phyloP scores from a whole-genome alignment of 2,329 filamentous ascomycete species.

The Penicillium sp. region DNA sequence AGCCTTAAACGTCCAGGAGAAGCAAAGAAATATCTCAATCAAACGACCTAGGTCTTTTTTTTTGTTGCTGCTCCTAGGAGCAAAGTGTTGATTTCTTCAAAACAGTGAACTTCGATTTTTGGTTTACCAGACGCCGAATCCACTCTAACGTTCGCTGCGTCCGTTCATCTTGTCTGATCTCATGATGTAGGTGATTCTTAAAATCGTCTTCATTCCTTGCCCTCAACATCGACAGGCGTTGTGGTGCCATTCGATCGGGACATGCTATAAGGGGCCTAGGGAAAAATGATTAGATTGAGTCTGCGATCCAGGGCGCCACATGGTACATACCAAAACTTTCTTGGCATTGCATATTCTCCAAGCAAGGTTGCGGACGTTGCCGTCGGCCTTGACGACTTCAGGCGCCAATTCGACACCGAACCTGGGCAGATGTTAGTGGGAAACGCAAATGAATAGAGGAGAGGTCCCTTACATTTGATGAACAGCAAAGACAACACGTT shows the following conservation, averaged over 20 bases:
- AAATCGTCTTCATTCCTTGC: constrained; percentile 20
- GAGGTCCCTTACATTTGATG: constrained; percentile 70
- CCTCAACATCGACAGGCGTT: constrained; percentile 53
- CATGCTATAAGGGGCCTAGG: constrained; percentile 70
- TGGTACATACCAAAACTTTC: constrained; percentile 74
- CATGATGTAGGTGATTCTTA: not conserved
- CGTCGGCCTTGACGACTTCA: constrained; percentile 87
- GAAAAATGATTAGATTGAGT: not conserved
- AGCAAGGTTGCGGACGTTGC: constrained; percentile 82
- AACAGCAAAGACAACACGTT: constrained; percentile 87
- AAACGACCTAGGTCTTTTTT: not conserved
- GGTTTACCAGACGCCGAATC: not conserved
- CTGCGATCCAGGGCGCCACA: not conserved
- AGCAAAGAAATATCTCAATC: not conserved
- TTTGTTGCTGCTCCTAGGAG: not conserved
- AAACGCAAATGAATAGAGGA: constrained; percentile 1
- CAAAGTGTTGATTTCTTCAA: not conserved
- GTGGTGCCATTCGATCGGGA: constrained; percentile 61
- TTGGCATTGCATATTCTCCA: constrained; percentile 97
- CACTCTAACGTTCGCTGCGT: not conserved
- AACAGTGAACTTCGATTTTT: not conserved
- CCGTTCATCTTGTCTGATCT: not conserved
- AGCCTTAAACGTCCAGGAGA: constrained; percentile 10
- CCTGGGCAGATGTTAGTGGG: constrained; percentile 36
- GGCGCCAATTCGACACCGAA: constrained; percentile 94